Evolutionary conservation across 805 yeast genomes (phyloP), one percentile per base, ranked within the genome.

Genomic region (Ogataea haglerorum): DNA sequence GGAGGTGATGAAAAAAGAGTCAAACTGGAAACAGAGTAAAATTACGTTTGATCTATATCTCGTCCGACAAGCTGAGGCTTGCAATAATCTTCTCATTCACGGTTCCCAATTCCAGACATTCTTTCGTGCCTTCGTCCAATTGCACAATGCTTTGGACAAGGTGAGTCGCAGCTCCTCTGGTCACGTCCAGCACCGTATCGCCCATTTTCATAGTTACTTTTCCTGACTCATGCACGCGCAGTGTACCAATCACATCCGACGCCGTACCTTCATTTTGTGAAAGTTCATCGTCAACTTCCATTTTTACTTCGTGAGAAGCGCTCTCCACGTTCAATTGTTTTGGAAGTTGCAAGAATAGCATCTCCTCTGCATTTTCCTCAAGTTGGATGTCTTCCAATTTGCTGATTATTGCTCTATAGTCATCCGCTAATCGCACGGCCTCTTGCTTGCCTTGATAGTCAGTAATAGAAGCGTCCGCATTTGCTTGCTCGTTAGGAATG

Each of bases 221-320:
- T 3, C 98, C 98, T 1, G 96, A 86, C 54, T 81, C 76, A 60
- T 90, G 96, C 33, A 82, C 69, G 40, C 91, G 76, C 24, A 91
- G 56, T 8, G 75, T 70, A 5, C 97, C 97, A 27, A 88, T 70
- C 40, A 69, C 69, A 1, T 96, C 96, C 28, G 65, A 62, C 0
- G 44, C 39, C 13, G 32, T 30, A 8, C 7, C 26, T 10, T 24
- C 10, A 4, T 36, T 24, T 3, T 30, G 21, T 8, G 32, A 22
- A 16, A 19, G 14, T 10, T 29, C 32, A 19, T 7, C 35, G 8
- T 40, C 44, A 21, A 35, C 28, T 18, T 48, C 48, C 33, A 32
- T 29, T 30, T 46, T 42, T 12, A 27, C 47, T 27, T 24, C 25
- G 42, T 24, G 5, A 63, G 64, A 19, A 61, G 49, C 9, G 41